Conservation (phyloP, 352 stramenopile species). For the Peronospora destructor region DNA sequence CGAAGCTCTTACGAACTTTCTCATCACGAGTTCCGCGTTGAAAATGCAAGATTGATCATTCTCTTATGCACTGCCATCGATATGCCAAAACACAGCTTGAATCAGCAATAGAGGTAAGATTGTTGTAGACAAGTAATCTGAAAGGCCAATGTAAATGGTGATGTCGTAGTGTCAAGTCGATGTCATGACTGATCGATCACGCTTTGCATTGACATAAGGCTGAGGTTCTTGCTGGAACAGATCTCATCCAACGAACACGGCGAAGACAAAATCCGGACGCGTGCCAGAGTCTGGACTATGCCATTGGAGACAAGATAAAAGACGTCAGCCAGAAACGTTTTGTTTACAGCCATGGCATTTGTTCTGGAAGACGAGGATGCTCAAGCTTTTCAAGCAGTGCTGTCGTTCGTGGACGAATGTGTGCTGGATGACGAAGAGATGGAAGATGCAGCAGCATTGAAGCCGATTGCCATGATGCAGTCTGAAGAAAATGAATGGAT, state of each 20-base stretch:
- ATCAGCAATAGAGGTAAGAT: too few species aligned
- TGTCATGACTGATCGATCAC: too few species aligned
- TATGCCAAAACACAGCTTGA: too few species aligned
- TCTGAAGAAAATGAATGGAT: slow-evolving; percentile 12
- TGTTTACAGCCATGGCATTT: slow-evolving; percentile 11
- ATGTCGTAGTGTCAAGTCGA: too few species aligned
- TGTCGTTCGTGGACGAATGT: slow-evolving; percentile 28
- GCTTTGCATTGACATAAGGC: slow-evolving; percentile 4
- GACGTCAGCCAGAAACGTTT: background rate
- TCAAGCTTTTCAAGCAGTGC: slow-evolving; percentile 17
- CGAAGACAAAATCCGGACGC: slow-evolving; percentile 7
- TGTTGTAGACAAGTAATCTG: too few species aligned
- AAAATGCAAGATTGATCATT: slow-evolving; percentile 29
- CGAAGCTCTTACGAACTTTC: slow-evolving; percentile 20
- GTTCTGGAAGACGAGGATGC: slow-evolving; percentile 17
- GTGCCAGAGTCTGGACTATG: slow-evolving; percentile 12
- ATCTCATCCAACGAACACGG: background rate
- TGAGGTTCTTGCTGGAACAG: background rate
- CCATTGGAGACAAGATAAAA: too few species aligned
- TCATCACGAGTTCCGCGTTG: slow-evolving; percentile 13
- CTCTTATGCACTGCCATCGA: slow-evolving; percentile 12
- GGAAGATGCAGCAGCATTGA: slow-evolving; percentile 14
- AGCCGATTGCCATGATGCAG: slow-evolving; percentile 6
- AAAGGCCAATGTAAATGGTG: background rate
- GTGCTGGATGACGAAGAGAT: slow-evolving; percentile 20